Conservation (phyloP, 2,329 filamentous ascomycete species). For the Xylaria sp. region DNA sequence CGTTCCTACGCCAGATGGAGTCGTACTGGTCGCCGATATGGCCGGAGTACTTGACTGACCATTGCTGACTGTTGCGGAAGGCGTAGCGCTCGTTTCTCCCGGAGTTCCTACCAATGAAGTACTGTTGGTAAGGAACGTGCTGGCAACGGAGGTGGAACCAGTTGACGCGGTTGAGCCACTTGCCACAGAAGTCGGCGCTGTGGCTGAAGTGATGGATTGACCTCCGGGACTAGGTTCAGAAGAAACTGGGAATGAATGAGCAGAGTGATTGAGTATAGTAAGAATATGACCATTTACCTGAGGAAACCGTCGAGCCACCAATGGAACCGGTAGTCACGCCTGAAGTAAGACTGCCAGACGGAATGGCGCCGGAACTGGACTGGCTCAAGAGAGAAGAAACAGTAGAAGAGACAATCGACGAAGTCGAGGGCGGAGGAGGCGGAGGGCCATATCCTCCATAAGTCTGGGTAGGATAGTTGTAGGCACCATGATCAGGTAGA, state of each 20-base stretch:
- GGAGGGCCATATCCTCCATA: constrained; percentile 36
- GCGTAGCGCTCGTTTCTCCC: constrained; percentile 12
- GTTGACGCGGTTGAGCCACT: neutral
- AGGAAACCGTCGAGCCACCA: constrained; percentile 1
- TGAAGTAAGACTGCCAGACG: constrained; percentile 2
- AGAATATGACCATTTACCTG: constrained; percentile 7
- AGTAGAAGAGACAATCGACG: constrained; percentile 6
- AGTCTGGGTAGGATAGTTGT: constrained; percentile 31
- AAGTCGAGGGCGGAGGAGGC: constrained; percentile 24
- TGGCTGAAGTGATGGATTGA: constrained; percentile 1
- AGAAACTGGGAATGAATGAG: constrained; percentile 10
- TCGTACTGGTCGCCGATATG: constrained; percentile 3
- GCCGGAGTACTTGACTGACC: constrained; percentile 4
- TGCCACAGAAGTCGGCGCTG: neutral
- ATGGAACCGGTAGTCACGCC: constrained; percentile 3
- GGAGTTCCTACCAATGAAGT: constrained; percentile 4
- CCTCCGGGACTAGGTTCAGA: constrained; percentile 3
- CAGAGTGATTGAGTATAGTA: neutral
- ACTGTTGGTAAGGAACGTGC: neutral
- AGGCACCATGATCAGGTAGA: constrained; percentile 25
- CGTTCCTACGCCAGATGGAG: neutral
- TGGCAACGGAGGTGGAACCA: neutral
- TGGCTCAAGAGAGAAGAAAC: constrained; percentile 14
- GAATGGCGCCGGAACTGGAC: constrained; percentile 8
- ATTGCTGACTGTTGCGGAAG: constrained; percentile 1